These are phyloP conservation scores for Claviceps sp. DNA, from an alignment of 2,329 filamentous ascomycete genomes.

Conservation along the genomic window DNA sequence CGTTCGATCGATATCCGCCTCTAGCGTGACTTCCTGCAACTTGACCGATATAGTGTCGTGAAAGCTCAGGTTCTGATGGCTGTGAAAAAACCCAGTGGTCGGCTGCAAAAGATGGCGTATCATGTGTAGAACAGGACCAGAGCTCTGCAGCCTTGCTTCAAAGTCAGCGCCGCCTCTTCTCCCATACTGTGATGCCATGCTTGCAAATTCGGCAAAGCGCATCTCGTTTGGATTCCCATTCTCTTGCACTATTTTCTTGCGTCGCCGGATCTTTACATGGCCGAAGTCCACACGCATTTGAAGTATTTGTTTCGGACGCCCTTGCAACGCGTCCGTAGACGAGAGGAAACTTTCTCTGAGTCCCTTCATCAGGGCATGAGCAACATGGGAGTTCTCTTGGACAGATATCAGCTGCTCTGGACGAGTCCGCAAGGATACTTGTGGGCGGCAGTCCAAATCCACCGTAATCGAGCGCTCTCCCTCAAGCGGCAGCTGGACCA, in stretches of 20 bases:
- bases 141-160: slow-evolving; percentile 8
- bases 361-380: background rate
- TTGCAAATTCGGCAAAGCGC: slow-evolving; percentile 13
- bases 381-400: background rate
- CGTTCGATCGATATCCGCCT: slow-evolving; percentile 8
- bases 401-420: background rate
- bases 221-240: slow-evolving; percentile 9
- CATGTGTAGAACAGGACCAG: slow-evolving; percentile 1
- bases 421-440: background rate
- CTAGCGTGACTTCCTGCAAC: slow-evolving; percentile 10
- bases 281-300: slow-evolving; percentile 22
- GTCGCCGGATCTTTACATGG: slow-evolving; percentile 13
- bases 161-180: slow-evolving; percentile 17
- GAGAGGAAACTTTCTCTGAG: background rate
- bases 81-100: slow-evolving; percentile 6
- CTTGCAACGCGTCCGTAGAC: slow-evolving; percentile 14
- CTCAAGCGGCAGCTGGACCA: slow-evolving; percentile 15
- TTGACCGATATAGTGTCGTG: slow-evolving; percentile 10
- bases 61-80: slow-evolving; percentile 5
- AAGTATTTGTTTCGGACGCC: slow-evolving; percentile 12
- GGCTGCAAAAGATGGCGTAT: slow-evolving; percentile 6
- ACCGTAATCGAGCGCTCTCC: slow-evolving; percentile 10
- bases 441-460: slow-evolving; percentile 14
- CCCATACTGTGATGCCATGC: slow-evolving; percentile 15
- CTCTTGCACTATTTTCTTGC: slow-evolving; percentile 11